Percentiles rank a stretch among this genome's conserved stretches.
These are phyloP conservation scores for Trichosanthes truncata DNA, from an alignment of 306 rosid genomes.

Conservation along the genomic window DNA sequence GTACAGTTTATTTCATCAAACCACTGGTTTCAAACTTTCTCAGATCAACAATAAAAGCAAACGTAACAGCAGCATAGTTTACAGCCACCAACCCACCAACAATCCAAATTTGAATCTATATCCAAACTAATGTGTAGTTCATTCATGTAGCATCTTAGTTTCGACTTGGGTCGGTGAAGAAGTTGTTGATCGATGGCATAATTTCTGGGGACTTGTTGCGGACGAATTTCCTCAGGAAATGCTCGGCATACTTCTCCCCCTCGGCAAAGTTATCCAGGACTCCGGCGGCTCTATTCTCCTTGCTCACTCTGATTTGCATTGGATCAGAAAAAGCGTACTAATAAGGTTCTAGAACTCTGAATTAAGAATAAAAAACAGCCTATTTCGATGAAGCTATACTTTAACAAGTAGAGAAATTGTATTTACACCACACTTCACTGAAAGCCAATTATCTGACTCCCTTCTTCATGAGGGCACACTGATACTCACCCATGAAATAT, in stretches of 20 bases:
- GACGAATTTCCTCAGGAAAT: constrained; percentile 49
- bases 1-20: not conserved
- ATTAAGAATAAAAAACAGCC: not conserved
- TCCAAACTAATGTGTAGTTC: not conserved
- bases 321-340: not conserved
- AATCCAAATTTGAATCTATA: constrained; percentile 3
- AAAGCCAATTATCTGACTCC: not conserved
- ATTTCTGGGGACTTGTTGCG: constrained; percentile 67
- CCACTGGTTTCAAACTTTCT: not conserved
- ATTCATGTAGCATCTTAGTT: constrained; percentile 25
- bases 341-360: not conserved
- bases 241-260: constrained; percentile 73
- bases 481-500: not conserved
- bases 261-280: constrained; percentile 68
- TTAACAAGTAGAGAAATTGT: not conserved
- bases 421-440: not conserved
- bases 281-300: constrained; percentile 79
- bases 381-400: not conserved
- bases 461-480: not conserved
- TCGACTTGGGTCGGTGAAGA: constrained; percentile 57
- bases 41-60: not conserved
- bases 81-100: not conserved
- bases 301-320: constrained; percentile 44
- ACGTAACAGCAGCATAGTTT: not conserved
- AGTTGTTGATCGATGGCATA: constrained; percentile 63